Conservation (phyloP, 352 stramenopile species). For the Thraustotheca clavata region DNA sequence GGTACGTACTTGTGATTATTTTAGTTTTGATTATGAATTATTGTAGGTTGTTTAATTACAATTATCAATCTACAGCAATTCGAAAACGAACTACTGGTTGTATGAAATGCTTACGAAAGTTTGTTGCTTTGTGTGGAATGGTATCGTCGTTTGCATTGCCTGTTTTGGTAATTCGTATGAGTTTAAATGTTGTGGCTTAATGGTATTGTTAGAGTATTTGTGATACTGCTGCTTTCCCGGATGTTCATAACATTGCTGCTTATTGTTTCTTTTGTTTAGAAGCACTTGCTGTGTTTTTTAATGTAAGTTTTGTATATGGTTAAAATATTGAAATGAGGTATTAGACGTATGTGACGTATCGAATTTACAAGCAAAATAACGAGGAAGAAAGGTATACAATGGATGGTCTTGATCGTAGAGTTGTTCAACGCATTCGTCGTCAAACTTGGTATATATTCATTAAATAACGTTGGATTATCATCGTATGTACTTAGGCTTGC, state of each 20-base stretch:
- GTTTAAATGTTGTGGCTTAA: background rate
- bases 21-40: too few relatives aligned
- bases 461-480: background rate
- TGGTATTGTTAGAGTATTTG: slow-evolving; percentile 36
- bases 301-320: slow-evolving; percentile 32
- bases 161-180: slow-evolving; percentile 29
- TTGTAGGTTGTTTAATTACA: slow-evolving; percentile 37
- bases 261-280: slow-evolving; percentile 56
- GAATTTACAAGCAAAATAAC: slow-evolving; percentile 25
- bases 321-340: background rate
- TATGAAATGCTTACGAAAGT: slow-evolving; percentile 22
- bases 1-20: background rate
- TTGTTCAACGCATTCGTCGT: background rate
- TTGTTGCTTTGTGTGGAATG: slow-evolving; percentile 29
- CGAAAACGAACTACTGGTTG: background rate
- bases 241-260: slow-evolving; percentile 34
- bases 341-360: slow-evolving; percentile 54
- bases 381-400: slow-evolving; percentile 2
- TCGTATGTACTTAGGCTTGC: slow-evolving; percentile 23
- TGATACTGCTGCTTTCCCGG: slow-evolving; percentile 37
- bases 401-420: slow-evolving; percentile 4
- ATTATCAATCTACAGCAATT: slow-evolving; percentile 33
- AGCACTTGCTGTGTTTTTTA: slow-evolving; percentile 36
- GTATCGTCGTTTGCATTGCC: slow-evolving; percentile 41
- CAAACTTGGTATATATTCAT: background rate